phyloP scores from a whole-genome alignment of 2,329 filamentous ascomycete genomes.

The Cladophialophora chaetospira region DNA sequence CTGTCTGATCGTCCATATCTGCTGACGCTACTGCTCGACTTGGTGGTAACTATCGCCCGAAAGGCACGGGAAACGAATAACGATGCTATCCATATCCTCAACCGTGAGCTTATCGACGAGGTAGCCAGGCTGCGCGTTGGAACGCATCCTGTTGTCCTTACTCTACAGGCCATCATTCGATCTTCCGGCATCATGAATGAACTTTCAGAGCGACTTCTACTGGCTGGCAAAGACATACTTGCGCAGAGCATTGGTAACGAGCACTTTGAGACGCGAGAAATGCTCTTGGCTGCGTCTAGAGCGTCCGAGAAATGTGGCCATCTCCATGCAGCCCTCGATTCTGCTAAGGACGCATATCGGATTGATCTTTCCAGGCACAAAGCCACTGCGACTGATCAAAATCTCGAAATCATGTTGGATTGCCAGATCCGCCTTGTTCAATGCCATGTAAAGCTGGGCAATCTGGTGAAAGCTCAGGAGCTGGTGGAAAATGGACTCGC shows the following conservation, averaged over 20 bases:
- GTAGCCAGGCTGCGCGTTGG: background rate
- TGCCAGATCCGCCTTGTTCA: background rate
- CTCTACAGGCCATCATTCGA: background rate
- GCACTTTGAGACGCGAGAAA: background rate
- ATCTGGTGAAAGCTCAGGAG: background rate
- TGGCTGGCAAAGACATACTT: constrained; percentile 1
- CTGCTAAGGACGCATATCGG: background rate
- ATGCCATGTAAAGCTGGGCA: background rate
- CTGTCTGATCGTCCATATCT: background rate
- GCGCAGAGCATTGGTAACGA: background rate
- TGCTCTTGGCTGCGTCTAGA: background rate
- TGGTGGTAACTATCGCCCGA: background rate
- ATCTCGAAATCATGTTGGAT: background rate
- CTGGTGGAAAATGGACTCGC: background rate
- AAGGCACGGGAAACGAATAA: background rate
- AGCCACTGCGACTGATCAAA: background rate
- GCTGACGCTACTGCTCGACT: background rate
- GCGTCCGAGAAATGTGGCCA: background rate
- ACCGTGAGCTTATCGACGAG: background rate
- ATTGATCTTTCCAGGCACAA: background rate
- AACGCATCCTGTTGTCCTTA: background rate
- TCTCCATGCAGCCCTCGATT: background rate
- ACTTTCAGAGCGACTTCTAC: background rate
- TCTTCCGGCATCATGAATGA: background rate
- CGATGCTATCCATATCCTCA: background rate